These are phyloP conservation scores for Mycena olivaceomarginata DNA, from an alignment of 768 basidiomycete species.

Conservation along the genomic window DNA sequence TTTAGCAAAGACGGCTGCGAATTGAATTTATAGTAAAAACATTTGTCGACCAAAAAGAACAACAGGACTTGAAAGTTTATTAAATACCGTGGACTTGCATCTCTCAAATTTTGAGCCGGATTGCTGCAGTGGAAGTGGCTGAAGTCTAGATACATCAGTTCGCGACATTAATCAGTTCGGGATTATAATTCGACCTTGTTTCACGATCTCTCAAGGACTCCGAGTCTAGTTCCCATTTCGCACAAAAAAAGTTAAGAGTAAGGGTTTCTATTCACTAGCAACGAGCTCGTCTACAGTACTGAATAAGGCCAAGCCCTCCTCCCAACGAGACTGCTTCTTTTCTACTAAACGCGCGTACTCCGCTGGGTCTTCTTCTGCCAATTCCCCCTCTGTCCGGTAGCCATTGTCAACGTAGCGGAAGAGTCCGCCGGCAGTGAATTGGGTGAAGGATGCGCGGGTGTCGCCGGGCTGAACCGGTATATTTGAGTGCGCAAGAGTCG, in stretches of 20 bases:
- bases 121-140: not conserved
- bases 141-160: not conserved
- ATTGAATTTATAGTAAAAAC: not conserved
- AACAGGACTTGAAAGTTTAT: not conserved
- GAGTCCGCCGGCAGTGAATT: not conserved
- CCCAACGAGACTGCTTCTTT: not conserved
- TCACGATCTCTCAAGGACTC: too few species aligned
- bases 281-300: not conserved
- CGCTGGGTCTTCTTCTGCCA: slow-evolving; percentile 3
- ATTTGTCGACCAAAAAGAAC: not conserved
- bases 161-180: not conserved
- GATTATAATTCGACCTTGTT: not conserved
- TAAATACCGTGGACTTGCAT: not conserved
- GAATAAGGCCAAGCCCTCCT: not conserved
- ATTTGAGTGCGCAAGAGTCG: slow-evolving; percentile 45
- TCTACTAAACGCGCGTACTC: not conserved
- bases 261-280: too few species aligned
- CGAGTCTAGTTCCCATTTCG: too few species aligned
- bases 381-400: not conserved
- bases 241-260: too few species aligned
- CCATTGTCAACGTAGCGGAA: slow-evolving; percentile 19
- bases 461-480: slow-evolving; percentile 30
- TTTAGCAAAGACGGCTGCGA: not conserved
- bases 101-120: not conserved
- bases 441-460: not conserved